Percentiles rank a stretch among this genome's conserved stretches.
phyloP scores from a whole-genome alignment of 768 basidiomycete genomes.

The Xerocomus brunneocitrinus region DNA sequence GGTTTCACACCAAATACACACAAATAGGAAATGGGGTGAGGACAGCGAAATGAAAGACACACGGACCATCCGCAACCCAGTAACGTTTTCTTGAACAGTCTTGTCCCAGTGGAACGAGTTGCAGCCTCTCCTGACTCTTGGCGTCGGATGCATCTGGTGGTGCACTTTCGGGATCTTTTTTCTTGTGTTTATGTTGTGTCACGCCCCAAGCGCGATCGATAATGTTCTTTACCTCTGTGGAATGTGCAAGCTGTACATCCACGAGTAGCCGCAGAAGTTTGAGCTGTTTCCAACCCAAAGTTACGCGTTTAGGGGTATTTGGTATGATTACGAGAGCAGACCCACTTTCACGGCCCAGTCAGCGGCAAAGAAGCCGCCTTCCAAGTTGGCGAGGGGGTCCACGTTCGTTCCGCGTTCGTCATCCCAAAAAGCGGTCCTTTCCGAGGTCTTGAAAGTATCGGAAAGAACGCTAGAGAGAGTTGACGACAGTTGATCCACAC shows the following conservation, averaged over 20 bases:
- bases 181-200: slow-evolving; percentile 80
- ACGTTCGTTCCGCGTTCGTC: slow-evolving; percentile 61
- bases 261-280: slow-evolving; percentile 80
- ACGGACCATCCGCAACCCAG: slow-evolving; percentile 89
- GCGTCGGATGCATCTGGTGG: slow-evolving; percentile 58
- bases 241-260: slow-evolving; percentile 75
- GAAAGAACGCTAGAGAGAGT: slow-evolving; percentile 65
- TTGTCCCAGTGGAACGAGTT: slow-evolving; percentile 70
- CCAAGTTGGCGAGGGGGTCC: slow-evolving; percentile 64
- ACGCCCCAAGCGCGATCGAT: slow-evolving; percentile 89
- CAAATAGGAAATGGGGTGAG: slow-evolving; percentile 51
- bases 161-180: slow-evolving; percentile 55
- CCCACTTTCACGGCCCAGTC: slow-evolving; percentile 80
- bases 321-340: slow-evolving; percentile 24
- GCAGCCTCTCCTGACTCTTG: slow-evolving; percentile 60
- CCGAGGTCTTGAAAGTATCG: slow-evolving; percentile 68
- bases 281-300: slow-evolving; percentile 46
- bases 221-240: slow-evolving; percentile 58
- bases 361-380: slow-evolving; percentile 76
- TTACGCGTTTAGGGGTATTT: slow-evolving; percentile 29
- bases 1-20: slow-evolving; percentile 60
- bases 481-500: slow-evolving; percentile 76
- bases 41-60: slow-evolving; percentile 36
- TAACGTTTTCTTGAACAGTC: slow-evolving; percentile 73
- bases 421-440: slow-evolving; percentile 79